Percentiles rank a stretch among this genome's conserved stretches.
Conservation (phyloP, 495 filamentous ascomycete genomes). For the Penicillium manginii region DNA sequence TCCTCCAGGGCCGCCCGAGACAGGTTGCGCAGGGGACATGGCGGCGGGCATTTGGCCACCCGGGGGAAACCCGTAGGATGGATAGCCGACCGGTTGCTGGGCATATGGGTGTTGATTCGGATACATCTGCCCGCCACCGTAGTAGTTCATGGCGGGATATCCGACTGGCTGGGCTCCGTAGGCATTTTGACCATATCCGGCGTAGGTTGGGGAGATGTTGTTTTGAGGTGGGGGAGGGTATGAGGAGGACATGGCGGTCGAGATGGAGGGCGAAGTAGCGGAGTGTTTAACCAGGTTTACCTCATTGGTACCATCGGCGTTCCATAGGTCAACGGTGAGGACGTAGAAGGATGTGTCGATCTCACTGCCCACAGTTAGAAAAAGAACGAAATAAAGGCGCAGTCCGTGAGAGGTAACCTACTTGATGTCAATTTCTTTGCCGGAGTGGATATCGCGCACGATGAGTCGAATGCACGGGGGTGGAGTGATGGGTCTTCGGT, state of each 20-base stretch:
- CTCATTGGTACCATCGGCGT: slow-evolving; percentile 78
- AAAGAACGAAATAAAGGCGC: too few species aligned
- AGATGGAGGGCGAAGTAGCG: slow-evolving; percentile 86
- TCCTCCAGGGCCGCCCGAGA: slow-evolving; percentile 63
- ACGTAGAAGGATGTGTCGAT: slow-evolving; percentile 90
- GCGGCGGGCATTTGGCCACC: slow-evolving; percentile 41
- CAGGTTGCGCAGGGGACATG: slow-evolving; percentile 45
- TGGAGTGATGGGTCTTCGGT: slow-evolving; percentile 93
- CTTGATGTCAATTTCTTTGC: slow-evolving; percentile 90
- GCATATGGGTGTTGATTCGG: slow-evolving; percentile 48
- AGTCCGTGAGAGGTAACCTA: slow-evolving; percentile 43
- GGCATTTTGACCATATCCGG: slow-evolving; percentile 37
- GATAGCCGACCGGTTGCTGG: slow-evolving; percentile 44
- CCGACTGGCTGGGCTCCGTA: slow-evolving; percentile 42
- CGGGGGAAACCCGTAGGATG: slow-evolving; percentile 34
- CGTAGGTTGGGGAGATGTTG: slow-evolving; percentile 41
- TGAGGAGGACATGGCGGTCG: slow-evolving; percentile 75
- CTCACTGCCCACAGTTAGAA: slow-evolving; percentile 47
- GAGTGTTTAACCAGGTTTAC: slow-evolving; percentile 94
- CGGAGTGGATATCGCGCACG: slow-evolving; percentile 75
- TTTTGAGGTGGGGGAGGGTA: slow-evolving; percentile 66
- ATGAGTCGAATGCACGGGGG: slow-evolving; percentile 89
- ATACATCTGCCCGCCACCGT: slow-evolving; percentile 44
- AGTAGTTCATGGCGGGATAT: slow-evolving; percentile 49
- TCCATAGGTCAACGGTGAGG: slow-evolving; percentile 91